A percentile compares a stretch with the other conserved stretches of the same genome.
Conservation (phyloP, 768 basidiomycete species). For the Mycena leptocephala region DNA sequence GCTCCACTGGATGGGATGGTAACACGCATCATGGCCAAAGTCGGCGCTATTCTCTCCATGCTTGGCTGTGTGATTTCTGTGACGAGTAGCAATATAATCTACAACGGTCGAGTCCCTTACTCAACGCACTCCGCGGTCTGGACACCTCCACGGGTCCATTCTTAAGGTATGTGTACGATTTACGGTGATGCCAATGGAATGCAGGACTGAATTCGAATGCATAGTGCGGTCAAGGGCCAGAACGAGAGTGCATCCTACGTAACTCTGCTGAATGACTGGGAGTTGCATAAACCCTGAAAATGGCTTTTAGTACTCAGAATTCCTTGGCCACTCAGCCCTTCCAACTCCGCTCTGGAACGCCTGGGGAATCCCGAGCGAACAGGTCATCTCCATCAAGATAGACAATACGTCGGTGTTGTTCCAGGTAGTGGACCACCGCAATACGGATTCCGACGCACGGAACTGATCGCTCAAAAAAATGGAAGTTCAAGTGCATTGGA, state of each 20-base stretch:
- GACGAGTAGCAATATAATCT: slow-evolving; percentile 52
- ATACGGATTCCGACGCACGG: slow-evolving; percentile 72
- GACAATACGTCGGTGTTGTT: slow-evolving; percentile 73
- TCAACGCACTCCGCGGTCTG: slow-evolving; percentile 60
- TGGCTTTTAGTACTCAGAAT: slow-evolving; percentile 58
- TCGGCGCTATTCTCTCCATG: background rate
- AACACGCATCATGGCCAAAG: background rate
- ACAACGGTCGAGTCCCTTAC: slow-evolving; percentile 69
- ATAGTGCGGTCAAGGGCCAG: slow-evolving; percentile 70
- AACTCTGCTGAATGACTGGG: slow-evolving; percentile 29
- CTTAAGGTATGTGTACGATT: slow-evolving; percentile 62
- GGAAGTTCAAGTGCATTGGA: slow-evolving; percentile 56
- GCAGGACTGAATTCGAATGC: background rate
- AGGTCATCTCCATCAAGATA: slow-evolving; percentile 67
- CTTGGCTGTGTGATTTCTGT: background rate
- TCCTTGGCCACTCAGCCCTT: slow-evolving; percentile 54
- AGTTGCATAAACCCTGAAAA: background rate
- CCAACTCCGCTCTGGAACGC: slow-evolving; percentile 70
- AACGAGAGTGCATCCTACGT: slow-evolving; percentile 67
- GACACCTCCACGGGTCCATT: slow-evolving; percentile 67
- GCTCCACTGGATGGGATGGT: too few relatives aligned
- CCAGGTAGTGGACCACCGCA: slow-evolving; percentile 67
- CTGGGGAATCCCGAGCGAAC: slow-evolving; percentile 55
- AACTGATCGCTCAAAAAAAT: slow-evolving; percentile 68
- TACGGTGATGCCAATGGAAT: background rate